These are phyloP conservation scores for Pulveroboletus sp. DNA, from an alignment of 768 basidiomycete genomes.

Conservation along the genomic window DNA sequence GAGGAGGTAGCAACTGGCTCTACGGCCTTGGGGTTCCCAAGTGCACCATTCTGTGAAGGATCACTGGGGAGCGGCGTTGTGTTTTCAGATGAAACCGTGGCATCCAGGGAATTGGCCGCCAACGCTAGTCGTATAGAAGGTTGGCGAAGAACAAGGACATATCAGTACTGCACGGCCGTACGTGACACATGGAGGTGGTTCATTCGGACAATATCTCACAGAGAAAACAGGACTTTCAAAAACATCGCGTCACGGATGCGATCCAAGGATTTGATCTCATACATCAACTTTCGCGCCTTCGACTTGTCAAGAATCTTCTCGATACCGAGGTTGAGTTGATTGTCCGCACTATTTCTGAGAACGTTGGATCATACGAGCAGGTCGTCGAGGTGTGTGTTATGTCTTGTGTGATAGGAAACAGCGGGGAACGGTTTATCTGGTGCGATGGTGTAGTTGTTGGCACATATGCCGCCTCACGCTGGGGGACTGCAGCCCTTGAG, in stretches of 20 bases:
- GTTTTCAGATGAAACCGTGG: slow-evolving; percentile 66
- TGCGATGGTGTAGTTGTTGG: slow-evolving; percentile 57
- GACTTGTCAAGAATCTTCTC: slow-evolving; percentile 63
- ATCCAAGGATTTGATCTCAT: slow-evolving; percentile 79
- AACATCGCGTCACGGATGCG: slow-evolving; percentile 46
- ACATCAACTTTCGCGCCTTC: slow-evolving; percentile 81
- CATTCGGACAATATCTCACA: slow-evolving; percentile 7
- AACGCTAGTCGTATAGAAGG: slow-evolving; percentile 89
- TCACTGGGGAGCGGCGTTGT: slow-evolving; percentile 75
- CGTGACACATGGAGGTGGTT: slow-evolving; percentile 19
- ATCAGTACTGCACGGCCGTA: slow-evolving; percentile 66
- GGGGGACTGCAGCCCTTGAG: slow-evolving; percentile 84
- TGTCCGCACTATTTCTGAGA: slow-evolving; percentile 65
- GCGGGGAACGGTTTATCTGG: background rate
- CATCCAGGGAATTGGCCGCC: slow-evolving; percentile 62
- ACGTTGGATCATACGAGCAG: slow-evolving; percentile 78
- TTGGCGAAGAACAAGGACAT: slow-evolving; percentile 82
- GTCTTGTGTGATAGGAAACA: background rate
- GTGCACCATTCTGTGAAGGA: slow-evolving; percentile 41
- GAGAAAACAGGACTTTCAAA: slow-evolving; percentile 59
- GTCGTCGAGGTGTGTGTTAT: slow-evolving; percentile 66
- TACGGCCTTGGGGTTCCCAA: slow-evolving; percentile 74
- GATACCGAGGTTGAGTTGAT: slow-evolving; percentile 75
- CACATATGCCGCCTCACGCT: slow-evolving; percentile 65
- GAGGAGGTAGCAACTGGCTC: slow-evolving; percentile 75